Evolutionary conservation across 73 alveolate species (phyloP).

Genomic region (Paramecium pentaurelia): DNA sequence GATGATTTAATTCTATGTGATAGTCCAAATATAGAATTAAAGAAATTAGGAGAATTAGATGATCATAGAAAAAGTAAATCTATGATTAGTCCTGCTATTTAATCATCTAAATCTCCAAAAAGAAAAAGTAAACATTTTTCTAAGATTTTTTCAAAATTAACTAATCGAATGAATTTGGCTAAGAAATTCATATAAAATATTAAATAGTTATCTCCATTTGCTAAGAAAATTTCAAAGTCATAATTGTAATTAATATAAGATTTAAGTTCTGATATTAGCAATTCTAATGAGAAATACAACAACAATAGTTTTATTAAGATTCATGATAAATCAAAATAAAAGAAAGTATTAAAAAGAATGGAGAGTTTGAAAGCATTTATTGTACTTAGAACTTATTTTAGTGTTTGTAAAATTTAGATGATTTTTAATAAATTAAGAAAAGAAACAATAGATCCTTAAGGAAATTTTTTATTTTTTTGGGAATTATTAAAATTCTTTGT

Average conservation of each 20-base stretch:
- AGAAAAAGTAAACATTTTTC: constrained; percentile 8
- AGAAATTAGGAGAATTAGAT: background rate
- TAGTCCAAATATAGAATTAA: background rate
- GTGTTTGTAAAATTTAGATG: background rate
- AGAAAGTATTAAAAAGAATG: background rate
- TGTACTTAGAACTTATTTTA: background rate
- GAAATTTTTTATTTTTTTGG: constrained; percentile 18
- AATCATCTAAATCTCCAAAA: background rate
- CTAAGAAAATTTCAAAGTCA: background rate
- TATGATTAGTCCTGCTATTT: background rate
- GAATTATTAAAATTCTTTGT: constrained; percentile 4
- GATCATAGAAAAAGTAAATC: background rate
- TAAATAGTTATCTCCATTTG: background rate
- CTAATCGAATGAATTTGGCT: background rate
- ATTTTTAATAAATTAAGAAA: background rate
- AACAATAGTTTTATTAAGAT: background rate
- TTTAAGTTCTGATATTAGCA: background rate
- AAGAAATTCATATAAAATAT: background rate
- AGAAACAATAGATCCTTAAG: constrained; percentile 28
- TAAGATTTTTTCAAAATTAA: constrained; percentile 13
- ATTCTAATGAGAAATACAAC: background rate
- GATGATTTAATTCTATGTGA: background rate
- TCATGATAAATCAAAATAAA: background rate
- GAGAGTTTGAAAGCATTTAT: background rate
- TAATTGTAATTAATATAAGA: background rate